A percentile compares a stretch with the other conserved stretches of the same genome.
These are phyloP conservation scores for Fusarium sp. DNA, from an alignment of 2,329 filamentous ascomycete genomes.

Conservation along the genomic window DNA sequence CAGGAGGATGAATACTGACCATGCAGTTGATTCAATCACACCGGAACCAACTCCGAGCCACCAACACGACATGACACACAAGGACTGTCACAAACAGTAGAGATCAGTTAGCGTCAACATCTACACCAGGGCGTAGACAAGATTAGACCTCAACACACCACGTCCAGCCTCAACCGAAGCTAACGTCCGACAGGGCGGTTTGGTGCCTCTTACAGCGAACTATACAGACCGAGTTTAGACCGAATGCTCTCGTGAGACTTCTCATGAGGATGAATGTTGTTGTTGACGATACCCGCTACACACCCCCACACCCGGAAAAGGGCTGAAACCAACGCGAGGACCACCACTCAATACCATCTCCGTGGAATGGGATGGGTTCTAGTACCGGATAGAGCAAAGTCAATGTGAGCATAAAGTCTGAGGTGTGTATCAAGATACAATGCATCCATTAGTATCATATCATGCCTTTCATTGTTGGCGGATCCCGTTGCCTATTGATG, in stretches of 20 bases:
- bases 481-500: constrained; percentile 23
- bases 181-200: constrained; percentile 12
- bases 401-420: neutral
- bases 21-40: constrained; percentile 6
- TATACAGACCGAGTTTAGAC: neutral
- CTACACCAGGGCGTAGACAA: constrained; percentile 20
- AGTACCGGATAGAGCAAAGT: constrained; percentile 43
- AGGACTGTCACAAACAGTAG: constrained; percentile 20
- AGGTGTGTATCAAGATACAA: neutral
- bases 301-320: constrained; percentile 22
- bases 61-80: constrained; percentile 13
- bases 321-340: constrained; percentile 38
- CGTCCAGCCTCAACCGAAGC: constrained; percentile 21
- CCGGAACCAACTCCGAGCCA: constrained; percentile 13
- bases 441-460: constrained; percentile 8
- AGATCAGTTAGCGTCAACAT: neutral
- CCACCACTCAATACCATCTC: constrained; percentile 41
- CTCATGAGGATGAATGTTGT: constrained; percentile 5
- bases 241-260: constrained; percentile 20
- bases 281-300: neutral
- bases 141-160: neutral
- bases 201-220: neutral
- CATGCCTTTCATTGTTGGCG: constrained; percentile 17
- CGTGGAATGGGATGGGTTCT: constrained; percentile 42
- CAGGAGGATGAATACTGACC: constrained; percentile 11